phyloP scores from a whole-genome alignment of 208 protist species.

The Trypanosoma brucei region DNA sequence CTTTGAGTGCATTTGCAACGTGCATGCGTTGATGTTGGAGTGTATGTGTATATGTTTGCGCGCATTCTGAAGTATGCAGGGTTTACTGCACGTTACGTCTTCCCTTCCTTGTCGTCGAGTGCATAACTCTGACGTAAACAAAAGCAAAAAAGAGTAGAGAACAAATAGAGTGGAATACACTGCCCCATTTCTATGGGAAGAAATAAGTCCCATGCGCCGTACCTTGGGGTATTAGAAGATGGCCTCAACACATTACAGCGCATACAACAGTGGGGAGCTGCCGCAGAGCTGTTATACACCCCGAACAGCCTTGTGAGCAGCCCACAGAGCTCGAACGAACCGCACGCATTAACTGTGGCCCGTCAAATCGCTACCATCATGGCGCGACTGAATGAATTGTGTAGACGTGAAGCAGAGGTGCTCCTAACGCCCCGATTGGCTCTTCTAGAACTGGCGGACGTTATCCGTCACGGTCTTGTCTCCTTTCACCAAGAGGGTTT shows the following conservation, averaged over 20 bases:
- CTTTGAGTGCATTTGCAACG: too few relatives aligned
- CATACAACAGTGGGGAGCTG: constrained; percentile 23
- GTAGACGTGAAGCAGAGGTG: constrained; percentile 20
- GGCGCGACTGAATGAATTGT: constrained; percentile 38
- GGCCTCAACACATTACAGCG: constrained; percentile 16
- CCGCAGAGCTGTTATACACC: constrained; percentile 23
- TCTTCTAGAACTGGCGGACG: constrained; percentile 46
- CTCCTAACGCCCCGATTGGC: constrained; percentile 39
- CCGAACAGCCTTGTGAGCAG: constrained; percentile 18
- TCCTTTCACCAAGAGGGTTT: constrained; percentile 25
- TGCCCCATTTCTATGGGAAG: background rate
- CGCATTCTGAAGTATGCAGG: too few relatives aligned
- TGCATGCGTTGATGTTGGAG: too few relatives aligned
- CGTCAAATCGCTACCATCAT: constrained; percentile 49
- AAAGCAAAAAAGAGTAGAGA: constrained; percentile 8
- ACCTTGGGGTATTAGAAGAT: constrained; percentile 18
- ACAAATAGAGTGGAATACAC: background rate
- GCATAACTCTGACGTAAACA: too few relatives aligned
- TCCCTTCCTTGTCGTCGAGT: too few relatives aligned
- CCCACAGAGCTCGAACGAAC: constrained; percentile 15
- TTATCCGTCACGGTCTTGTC: constrained; percentile 39
- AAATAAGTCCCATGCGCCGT: background rate
- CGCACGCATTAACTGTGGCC: constrained; percentile 34
- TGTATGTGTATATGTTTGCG: too few relatives aligned
- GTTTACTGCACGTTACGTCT: too few relatives aligned